Evolutionary conservation across 148 eudicot genomes (phyloP).

Genomic region (Mesembryanthemum crystallinum): DNA sequence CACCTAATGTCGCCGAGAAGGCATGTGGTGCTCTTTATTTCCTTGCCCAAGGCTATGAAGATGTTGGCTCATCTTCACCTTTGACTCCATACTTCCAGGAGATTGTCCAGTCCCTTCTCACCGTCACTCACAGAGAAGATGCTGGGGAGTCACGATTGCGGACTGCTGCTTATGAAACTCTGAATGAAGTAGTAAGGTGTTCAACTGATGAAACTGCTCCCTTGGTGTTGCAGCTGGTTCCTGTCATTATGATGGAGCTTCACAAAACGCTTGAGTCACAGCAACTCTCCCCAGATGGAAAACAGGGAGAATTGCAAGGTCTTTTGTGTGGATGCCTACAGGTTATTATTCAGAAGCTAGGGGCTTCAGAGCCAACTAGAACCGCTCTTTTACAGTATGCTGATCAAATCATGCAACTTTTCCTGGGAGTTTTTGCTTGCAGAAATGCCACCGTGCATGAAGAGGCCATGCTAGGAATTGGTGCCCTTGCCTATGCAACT

Average conservation of each 20-base stretch:
- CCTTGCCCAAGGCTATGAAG: slow-evolving; percentile 93
- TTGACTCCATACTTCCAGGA: slow-evolving; percentile 81
- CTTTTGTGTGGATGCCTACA: slow-evolving; percentile 93
- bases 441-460: slow-evolving; percentile 89
- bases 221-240: slow-evolving; percentile 75
- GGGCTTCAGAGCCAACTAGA: slow-evolving; percentile 69
- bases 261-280: slow-evolving; percentile 78
- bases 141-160: slow-evolving; percentile 79
- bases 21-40: slow-evolving; percentile 96
- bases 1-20: slow-evolving; percentile 93
- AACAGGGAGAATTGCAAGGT: slow-evolving; percentile 83
- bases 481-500: slow-evolving; percentile 83
- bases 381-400: slow-evolving; percentile 65
- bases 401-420: slow-evolving; percentile 82
- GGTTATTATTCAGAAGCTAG: slow-evolving; percentile 87
- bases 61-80: slow-evolving; percentile 65
- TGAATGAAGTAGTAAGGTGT: slow-evolving; percentile 93
- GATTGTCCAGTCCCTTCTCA: slow-evolving; percentile 78
- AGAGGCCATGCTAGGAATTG: slow-evolving; percentile 93
- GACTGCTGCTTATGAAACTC: slow-evolving; percentile 88
- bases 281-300: slow-evolving; percentile 77
- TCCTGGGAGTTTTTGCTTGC: slow-evolving; percentile 78
- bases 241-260: slow-evolving; percentile 88
- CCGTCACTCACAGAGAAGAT: slow-evolving; percentile 85
- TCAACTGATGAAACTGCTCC: slow-evolving; percentile 87